phyloP scores from a whole-genome alignment of 2,329 filamentous ascomycete genomes.

The Didymosphaeria variabile region DNA sequence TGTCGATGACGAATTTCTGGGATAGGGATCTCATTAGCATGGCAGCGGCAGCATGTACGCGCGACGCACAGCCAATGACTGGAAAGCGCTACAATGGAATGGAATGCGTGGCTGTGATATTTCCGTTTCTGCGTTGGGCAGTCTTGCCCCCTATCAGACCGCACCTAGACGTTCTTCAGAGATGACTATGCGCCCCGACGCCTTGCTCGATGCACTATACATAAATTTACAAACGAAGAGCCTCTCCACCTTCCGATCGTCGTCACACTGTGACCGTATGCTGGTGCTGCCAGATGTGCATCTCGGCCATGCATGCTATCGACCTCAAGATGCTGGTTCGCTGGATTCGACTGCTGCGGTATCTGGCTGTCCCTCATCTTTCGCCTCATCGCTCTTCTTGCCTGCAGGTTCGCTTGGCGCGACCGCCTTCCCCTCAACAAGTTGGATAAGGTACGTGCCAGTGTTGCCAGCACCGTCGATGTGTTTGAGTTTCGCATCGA shows the following conservation, averaged over 20 bases:
- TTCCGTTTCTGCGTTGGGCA: background rate
- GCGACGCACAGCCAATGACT: background rate
- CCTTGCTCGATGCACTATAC: conserved; percentile 2
- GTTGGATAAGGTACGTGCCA: conserved; percentile 72
- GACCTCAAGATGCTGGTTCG: conserved; percentile 4
- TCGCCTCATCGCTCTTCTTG: conserved; percentile 12
- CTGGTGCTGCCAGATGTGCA: background rate
- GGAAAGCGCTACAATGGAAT: background rate
- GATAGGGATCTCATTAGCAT: too few relatives aligned
- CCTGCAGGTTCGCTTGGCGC: conserved; percentile 21
- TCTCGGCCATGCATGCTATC: background rate
- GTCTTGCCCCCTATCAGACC: background rate
- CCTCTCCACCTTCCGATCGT: background rate
- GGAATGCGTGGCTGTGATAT: background rate
- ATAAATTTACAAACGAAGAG: conserved; percentile 1
- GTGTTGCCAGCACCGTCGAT: conserved; percentile 81
- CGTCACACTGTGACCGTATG: background rate
- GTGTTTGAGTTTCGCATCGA: conserved; percentile 75
- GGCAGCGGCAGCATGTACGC: background rate
- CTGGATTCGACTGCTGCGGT: background rate
- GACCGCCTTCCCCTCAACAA: conserved; percentile 67
- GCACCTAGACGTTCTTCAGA: background rate
- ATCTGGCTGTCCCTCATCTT: background rate
- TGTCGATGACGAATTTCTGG: background rate
- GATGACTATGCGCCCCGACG: conserved; percentile 1